These are phyloP conservation scores for Bondarzewia mesenterica DNA, from an alignment of 1,284 basidiomycete species.

Conservation along the genomic window DNA sequence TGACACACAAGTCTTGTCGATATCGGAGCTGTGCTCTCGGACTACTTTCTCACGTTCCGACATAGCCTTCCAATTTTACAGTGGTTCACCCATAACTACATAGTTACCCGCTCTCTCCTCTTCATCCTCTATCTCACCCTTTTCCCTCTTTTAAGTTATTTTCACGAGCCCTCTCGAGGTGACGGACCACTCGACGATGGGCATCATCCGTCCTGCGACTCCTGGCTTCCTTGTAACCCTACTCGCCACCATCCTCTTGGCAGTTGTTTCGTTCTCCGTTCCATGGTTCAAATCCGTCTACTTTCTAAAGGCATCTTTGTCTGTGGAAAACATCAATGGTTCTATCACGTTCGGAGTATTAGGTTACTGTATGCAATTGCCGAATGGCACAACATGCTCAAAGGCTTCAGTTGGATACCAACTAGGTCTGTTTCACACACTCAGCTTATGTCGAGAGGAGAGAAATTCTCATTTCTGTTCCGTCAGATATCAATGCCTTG, in stretches of 20 bases:
- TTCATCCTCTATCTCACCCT: not conserved
- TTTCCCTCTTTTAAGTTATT: not conserved
- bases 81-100: not conserved
- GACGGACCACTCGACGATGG: slow-evolving; percentile 1
- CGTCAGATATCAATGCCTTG: slow-evolving; percentile 69
- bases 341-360: slow-evolving; percentile 76
- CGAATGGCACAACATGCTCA: slow-evolving; percentile 59
- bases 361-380: slow-evolving; percentile 68
- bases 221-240: slow-evolving; percentile 80
- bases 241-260: slow-evolving; percentile 65
- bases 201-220: slow-evolving; percentile 52
- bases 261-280: slow-evolving; percentile 79
- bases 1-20: not conserved
- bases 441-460: not conserved
- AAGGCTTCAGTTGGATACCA: slow-evolving; percentile 76
- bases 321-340: slow-evolving; percentile 41
- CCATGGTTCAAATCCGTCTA: slow-evolving; percentile 79
- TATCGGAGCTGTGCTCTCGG: not conserved
- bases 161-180: too few relatives aligned
- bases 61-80: slow-evolving; percentile 2
- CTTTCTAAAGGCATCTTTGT: slow-evolving; percentile 73
- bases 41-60: not conserved
- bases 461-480: not conserved
- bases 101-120: not conserved
- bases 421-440: slow-evolving; percentile 48